Percentiles rank a stretch among this genome's conserved stretches.
Conservation (phyloP, 2,329 filamentous ascomycete genomes). For the Claviceps spartinae region DNA sequence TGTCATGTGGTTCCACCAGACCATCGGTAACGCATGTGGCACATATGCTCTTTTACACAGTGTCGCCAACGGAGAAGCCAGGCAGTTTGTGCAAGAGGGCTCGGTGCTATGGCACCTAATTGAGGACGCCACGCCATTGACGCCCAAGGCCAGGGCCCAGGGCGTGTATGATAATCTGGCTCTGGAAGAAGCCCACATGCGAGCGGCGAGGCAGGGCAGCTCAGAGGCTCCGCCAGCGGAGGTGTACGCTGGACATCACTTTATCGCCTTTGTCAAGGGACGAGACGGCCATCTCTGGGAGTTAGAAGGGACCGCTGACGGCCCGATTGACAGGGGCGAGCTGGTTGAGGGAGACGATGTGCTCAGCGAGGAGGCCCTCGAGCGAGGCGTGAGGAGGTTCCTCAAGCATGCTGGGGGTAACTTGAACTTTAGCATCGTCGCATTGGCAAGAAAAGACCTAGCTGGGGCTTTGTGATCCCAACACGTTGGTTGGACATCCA, state of each 20-base stretch:
- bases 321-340: conserved; percentile 53
- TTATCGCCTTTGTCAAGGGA: conserved; percentile 65
- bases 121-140: conserved; percentile 44
- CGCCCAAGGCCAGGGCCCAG: conserved; percentile 47
- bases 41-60: conserved; percentile 66
- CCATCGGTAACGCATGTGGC: conserved; percentile 70
- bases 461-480: background rate
- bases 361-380: conserved; percentile 53
- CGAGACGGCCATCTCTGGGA: conserved; percentile 59
- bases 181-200: conserved; percentile 60
- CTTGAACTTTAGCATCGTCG: conserved; percentile 26
- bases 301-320: conserved; percentile 61
- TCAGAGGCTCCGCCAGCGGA: conserved; percentile 49
- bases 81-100: conserved; percentile 35
- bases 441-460: conserved; percentile 15
- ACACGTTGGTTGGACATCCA: background rate
- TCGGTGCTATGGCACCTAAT: conserved; percentile 47
- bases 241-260: conserved; percentile 56
- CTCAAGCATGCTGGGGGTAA: conserved; percentile 24
- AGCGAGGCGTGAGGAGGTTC: conserved; percentile 37
- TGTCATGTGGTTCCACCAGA: conserved; percentile 75
- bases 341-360: conserved; percentile 45
- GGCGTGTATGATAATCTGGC: conserved; percentile 57
- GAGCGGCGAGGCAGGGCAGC: conserved; percentile 55
- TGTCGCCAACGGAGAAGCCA: conserved; percentile 53